phyloP scores from a whole-genome alignment of 1,284 basidiomycete genomes.

The Apiotrichum siamense region DNA sequence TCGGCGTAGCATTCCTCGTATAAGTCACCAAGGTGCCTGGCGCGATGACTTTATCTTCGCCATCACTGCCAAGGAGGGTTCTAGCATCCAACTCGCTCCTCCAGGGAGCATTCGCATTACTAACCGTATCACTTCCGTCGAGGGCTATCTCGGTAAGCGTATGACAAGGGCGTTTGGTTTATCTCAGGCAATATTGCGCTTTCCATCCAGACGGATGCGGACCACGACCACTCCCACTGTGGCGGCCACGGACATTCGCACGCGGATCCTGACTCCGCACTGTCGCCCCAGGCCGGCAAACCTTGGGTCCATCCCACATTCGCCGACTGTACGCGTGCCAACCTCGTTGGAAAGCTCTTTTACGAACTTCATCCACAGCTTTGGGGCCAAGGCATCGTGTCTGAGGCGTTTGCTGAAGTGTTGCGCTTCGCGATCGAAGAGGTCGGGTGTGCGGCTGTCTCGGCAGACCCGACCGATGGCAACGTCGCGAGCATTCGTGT shows the following conservation, averaged over 20 bases:
- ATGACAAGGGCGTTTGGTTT: neutral
- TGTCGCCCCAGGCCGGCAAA: conserved; percentile 1
- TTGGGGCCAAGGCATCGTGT: conserved; percentile 41
- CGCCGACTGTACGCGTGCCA: conserved; percentile 11
- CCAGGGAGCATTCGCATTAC: conserved; percentile 20
- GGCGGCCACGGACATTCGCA: conserved; percentile 1
- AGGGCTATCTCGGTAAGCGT: conserved; percentile 37
- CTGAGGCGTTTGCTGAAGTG: conserved; percentile 43
- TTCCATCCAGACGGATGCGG: conserved; percentile 11
- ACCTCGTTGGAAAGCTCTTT: conserved; percentile 33
- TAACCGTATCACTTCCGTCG: conserved; percentile 28
- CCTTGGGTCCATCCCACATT: conserved; percentile 27
- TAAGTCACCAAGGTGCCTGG: conserved; percentile 4
- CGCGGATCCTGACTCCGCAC: neutral
- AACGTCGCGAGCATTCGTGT: conserved; percentile 39
- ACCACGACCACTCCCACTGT: neutral
- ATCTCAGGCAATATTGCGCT: conserved; percentile 40
- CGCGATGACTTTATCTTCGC: conserved; percentile 40
- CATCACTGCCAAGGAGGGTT: conserved; percentile 33
- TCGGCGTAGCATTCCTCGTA: conserved; percentile 8
- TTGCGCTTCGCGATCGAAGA: conserved; percentile 43
- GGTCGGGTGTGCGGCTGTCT: conserved; percentile 28
- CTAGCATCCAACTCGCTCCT: conserved; percentile 16
- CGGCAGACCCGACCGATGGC: conserved; percentile 31
- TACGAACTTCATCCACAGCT: conserved; percentile 46